These are phyloP conservation scores for Phycomyces nitens DNA, from an alignment of 192 early-diverging fungal species.

Conservation along the genomic window DNA sequence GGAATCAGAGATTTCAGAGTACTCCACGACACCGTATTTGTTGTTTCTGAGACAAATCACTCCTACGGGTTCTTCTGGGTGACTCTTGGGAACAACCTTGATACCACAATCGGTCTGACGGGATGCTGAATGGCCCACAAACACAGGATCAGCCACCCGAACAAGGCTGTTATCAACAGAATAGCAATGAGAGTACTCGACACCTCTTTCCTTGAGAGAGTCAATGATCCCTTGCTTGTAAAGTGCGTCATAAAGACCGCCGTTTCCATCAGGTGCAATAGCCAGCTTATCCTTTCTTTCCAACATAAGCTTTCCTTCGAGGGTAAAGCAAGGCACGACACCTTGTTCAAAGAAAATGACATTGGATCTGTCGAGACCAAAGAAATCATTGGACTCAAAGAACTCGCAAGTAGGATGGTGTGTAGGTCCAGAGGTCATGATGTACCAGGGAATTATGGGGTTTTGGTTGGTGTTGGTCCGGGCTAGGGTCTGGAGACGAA, in stretches of 20 bases:
- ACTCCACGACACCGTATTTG: conserved; percentile 82
- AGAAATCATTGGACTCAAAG: conserved; percentile 72
- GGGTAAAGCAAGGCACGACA: conserved; percentile 80
- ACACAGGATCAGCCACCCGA: conserved; percentile 85
- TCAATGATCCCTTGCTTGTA: conserved; percentile 71
- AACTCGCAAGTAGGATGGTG: conserved; percentile 60
- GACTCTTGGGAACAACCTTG: conserved; percentile 83
- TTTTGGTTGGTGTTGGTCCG: conserved; percentile 31
- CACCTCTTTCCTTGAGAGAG: conserved; percentile 64
- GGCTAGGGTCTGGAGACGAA: conserved; percentile 72
- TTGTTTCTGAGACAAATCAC: conserved; percentile 80
- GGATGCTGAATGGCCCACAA: conserved; percentile 77
- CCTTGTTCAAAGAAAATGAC: conserved; percentile 89
- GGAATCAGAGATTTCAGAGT: conserved; percentile 81
- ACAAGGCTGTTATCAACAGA: conserved; percentile 94
- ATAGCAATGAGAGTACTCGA: conserved; percentile 84
- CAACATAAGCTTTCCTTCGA: conserved; percentile 83
- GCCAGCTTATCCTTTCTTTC: conserved; percentile 59
- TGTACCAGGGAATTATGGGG: conserved; percentile 88
- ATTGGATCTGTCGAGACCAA: conserved; percentile 71
- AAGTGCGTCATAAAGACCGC: conserved; percentile 86
- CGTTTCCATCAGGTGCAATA: conserved; percentile 77
- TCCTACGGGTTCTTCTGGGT: conserved; percentile 81
- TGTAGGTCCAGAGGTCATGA: conserved; percentile 93
- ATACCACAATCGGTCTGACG: conserved; percentile 81